Evolutionary conservation across 768 basidiomycete species (phyloP).

Genomic region (Agaricus blazei): DNA sequence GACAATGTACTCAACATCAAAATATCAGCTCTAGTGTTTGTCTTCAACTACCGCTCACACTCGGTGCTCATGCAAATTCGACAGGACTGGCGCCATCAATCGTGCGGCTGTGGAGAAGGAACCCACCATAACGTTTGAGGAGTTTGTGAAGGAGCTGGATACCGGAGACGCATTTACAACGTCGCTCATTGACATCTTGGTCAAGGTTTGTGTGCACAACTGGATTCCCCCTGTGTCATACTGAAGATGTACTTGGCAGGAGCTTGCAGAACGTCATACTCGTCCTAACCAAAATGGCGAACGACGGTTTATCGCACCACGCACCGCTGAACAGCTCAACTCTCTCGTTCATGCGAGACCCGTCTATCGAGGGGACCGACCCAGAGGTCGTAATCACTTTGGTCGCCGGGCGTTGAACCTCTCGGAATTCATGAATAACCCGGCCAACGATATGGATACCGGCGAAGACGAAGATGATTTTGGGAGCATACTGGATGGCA

Average conservation of each 20-base stretch:
- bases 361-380: slow-evolving; percentile 40
- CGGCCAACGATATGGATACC: slow-evolving; percentile 55
- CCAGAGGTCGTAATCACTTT: slow-evolving; percentile 25
- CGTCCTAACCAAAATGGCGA: slow-evolving; percentile 43
- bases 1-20: slow-evolving; percentile 73
- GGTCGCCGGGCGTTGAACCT: slow-evolving; percentile 37
- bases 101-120: slow-evolving; percentile 66
- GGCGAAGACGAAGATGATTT: slow-evolving; percentile 71
- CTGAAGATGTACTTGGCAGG: slow-evolving; percentile 34
- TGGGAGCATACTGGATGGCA: slow-evolving; percentile 36
- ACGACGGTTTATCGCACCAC: slow-evolving; percentile 59
- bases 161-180: slow-evolving; percentile 79
- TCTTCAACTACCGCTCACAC: slow-evolving; percentile 5
- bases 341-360: slow-evolving; percentile 48
- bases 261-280: slow-evolving; percentile 68
- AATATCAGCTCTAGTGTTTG: slow-evolving; percentile 77
- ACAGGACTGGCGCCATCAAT: slow-evolving; percentile 68
- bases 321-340: slow-evolving; percentile 59
- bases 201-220: slow-evolving; percentile 50
- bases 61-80: neutral
- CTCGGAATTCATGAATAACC: slow-evolving; percentile 46
- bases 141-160: slow-evolving; percentile 73
- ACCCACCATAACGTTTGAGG: slow-evolving; percentile 64
- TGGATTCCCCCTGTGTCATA: neutral
- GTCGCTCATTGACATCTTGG: slow-evolving; percentile 67